Base-by-base conservation (phyloP, 352 stramenopile genomes). In the Thalassiosira mediterranea region DNA sequence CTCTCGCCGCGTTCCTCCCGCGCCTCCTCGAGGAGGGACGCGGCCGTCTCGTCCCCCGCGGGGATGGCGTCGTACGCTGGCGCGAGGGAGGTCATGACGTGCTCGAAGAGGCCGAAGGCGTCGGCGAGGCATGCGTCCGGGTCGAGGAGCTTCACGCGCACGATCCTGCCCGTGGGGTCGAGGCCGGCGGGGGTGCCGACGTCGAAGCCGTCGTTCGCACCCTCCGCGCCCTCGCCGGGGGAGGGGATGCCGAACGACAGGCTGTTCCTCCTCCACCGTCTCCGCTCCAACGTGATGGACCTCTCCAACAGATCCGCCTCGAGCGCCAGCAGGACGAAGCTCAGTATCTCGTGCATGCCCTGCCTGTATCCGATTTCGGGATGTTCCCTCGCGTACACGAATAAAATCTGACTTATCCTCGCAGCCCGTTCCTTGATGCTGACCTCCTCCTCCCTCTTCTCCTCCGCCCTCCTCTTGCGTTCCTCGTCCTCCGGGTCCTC, bases 341-440 rank as follows among this genome's bases (percentile, higher is more conserved):
- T 95, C 1, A 97, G 82, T 57, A 98, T 94, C 72, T 98, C 95
- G 74, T 98, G 96, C 95, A 98, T 98, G 37, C 95, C 95, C 79
- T 98, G 95, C 56, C 96, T 90, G 87, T 98, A 98, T 23, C 93
- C 92, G 17, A 97, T 84, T 4, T 93, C 80, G 0, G 90, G 81
- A 51, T 97, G 81, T 32, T 94, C 79, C 62, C 93, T 93, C 11
- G 93, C 88, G 59, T 89, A 91, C 0, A 91, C 72, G 54, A 87
- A 89, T 19, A 93, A 49, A 8, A 93, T 76, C 66, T 84, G 78
- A 11, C 66, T 70, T 51, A 93, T 73, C 31, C 48, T 32, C 10
- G 48, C 61, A 8, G 82, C 76, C 31, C 85, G 56, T 64, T 87
- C 75, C 25, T 65, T 53, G n/a, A 52, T 75, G 26, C 48, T 76